These are phyloP conservation scores for Blastomyces parvus DNA, from an alignment of 2,329 filamentous ascomycete species.

Conservation along the genomic window DNA sequence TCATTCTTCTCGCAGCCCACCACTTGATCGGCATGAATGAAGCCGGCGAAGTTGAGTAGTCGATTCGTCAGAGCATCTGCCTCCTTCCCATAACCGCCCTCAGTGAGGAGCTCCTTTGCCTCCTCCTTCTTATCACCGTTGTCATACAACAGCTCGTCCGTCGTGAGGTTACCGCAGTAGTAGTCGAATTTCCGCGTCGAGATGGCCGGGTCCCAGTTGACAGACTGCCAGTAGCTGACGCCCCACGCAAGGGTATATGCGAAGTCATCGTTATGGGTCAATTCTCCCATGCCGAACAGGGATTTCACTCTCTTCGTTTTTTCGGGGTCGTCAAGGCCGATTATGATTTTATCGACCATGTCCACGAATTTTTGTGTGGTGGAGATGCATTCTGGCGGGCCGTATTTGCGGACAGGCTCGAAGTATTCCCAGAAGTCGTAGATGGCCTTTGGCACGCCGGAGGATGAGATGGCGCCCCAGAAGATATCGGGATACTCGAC, in stretches of 20 bases:
- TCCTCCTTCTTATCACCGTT: conserved; percentile 30
- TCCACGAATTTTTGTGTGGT: conserved; percentile 53
- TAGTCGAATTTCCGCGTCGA: conserved; percentile 41
- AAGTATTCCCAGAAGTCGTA: conserved; percentile 64
- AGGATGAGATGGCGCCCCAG: conserved; percentile 70
- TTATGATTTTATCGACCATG: conserved; percentile 50
- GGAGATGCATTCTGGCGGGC: conserved; percentile 53
- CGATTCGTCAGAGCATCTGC: conserved; percentile 38
- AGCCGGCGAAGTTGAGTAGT: conserved; percentile 50
- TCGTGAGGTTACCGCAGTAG: conserved; percentile 50
- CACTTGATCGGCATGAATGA: conserved; percentile 40
- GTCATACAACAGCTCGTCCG: conserved; percentile 34
- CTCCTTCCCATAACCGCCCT: conserved; percentile 40
- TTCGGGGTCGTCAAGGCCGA: conserved; percentile 38
- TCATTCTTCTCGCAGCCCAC: conserved; percentile 27
- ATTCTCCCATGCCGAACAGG: conserved; percentile 40
- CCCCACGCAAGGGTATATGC: conserved; percentile 37
- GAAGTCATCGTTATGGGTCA: conserved; percentile 45
- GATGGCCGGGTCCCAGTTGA: conserved; percentile 52
- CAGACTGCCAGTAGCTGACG: conserved; percentile 45
- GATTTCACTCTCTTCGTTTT: conserved; percentile 42
- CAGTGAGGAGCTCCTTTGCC: conserved; percentile 38
- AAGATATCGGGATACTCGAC: conserved; percentile 69
- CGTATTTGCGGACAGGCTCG: conserved; percentile 49
- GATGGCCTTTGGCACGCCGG: conserved; percentile 67